These are phyloP conservation scores for Medicago truncatula DNA, from an alignment of 306 rosid genomes.

Conservation along the genomic window MtrunA17r5.0-ANR NC_053046.1:41792001-41792500, in stretches of 20 bases:
- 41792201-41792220: neutral
- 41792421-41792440: neutral
- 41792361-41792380: neutral
- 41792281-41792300: neutral
- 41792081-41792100: constrained; percentile 24
- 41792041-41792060: neutral
- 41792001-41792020: constrained; percentile 29
- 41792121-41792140: too few relatives aligned
- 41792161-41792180: neutral
- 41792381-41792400: neutral
- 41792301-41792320: neutral
- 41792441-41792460: neutral
- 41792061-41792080: neutral
- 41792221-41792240: too few relatives aligned
- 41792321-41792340: neutral
- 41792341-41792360: neutral
- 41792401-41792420: neutral
- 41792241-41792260: too few relatives aligned
- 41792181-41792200: neutral
- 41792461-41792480: neutral
- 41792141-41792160: too few relatives aligned
- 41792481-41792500: neutral
- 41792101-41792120: neutral
- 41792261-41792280: neutral
- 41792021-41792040: constrained; percentile 1